These are phyloP conservation scores for Pichia cabralensis DNA, from an alignment of 805 yeast genomes.

Conservation along the genomic window DNA sequence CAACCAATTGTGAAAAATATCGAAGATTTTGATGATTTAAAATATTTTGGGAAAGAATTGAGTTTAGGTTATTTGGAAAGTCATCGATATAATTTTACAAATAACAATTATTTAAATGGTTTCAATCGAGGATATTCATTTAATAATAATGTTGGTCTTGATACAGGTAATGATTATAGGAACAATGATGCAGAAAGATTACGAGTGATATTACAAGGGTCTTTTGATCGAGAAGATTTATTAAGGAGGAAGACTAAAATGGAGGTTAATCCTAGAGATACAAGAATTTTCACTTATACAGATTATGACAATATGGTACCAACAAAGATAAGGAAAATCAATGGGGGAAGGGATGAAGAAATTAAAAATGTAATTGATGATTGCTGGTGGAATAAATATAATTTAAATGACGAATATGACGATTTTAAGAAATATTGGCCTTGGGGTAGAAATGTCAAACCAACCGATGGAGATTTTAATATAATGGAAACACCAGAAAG, in stretches of 20 bases:
- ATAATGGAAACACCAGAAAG: slow-evolving; percentile 7
- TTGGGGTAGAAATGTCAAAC: not conserved
- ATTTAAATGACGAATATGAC: not conserved
- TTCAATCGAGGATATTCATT: not conserved
- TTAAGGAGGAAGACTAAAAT: not conserved
- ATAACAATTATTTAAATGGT: not conserved
- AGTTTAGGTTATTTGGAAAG: slow-evolving; percentile 7
- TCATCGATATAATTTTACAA: slow-evolving; percentile 1
- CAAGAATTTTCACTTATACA: too few species aligned
- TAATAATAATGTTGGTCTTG: too few species aligned
- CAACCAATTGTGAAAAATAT: slow-evolving; percentile 23
- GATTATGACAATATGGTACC: too few species aligned
- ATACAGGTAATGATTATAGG: too few species aligned
- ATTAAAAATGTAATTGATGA: too few species aligned
- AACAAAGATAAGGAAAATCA: too few species aligned
- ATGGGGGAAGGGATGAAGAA: too few species aligned
- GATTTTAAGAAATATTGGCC: slow-evolving; percentile 1
- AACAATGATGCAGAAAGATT: not conserved
- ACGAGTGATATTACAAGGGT: slow-evolving; percentile 1
- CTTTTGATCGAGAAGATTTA: slow-evolving; percentile 6
- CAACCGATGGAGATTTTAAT: not conserved
- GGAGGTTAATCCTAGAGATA: too few species aligned
- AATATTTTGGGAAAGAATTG: slow-evolving; percentile 10
- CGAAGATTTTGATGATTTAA: slow-evolving; percentile 19
- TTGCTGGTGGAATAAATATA: slow-evolving; percentile 3